phyloP scores from a whole-genome alignment of 495 filamentous ascomycete genomes.

The Tuber brumale region DNA sequence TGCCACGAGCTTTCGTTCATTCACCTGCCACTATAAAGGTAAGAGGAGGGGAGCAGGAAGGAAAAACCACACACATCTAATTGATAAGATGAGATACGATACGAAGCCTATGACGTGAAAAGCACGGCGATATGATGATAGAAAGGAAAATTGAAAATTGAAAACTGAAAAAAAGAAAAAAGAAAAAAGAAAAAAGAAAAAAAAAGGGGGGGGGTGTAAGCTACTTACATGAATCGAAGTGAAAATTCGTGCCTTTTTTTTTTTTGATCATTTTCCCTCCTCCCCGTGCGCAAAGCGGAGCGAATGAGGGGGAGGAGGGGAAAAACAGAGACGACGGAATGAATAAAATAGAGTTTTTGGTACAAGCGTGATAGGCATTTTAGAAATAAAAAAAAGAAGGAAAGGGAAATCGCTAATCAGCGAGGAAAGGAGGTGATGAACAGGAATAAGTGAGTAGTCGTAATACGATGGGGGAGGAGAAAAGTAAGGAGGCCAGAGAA shows the following conservation, averaged over 20 bases:
- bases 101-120: neutral
- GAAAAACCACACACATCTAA: neutral
- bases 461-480: neutral
- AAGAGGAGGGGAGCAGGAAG: neutral
- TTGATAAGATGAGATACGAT: neutral
- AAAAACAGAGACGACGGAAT: neutral
- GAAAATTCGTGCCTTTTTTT: neutral
- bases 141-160: neutral
- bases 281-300: neutral
- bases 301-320: neutral
- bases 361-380: conserved; percentile 1
- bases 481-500: neutral
- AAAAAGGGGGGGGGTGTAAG: neutral
- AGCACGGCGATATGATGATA: neutral
- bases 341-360: neutral
- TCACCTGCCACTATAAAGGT: neutral
- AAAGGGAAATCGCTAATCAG: neutral
- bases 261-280: neutral
- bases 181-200: neutral
- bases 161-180: neutral
- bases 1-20: neutral
- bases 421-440: neutral
- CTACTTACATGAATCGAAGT: neutral
- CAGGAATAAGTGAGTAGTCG: neutral
- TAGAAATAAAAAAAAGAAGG: neutral